Base-by-base conservation (phyloP, 2,329 filamentous ascomycete species). In the Aspergillus quadrilineatus region DNA sequence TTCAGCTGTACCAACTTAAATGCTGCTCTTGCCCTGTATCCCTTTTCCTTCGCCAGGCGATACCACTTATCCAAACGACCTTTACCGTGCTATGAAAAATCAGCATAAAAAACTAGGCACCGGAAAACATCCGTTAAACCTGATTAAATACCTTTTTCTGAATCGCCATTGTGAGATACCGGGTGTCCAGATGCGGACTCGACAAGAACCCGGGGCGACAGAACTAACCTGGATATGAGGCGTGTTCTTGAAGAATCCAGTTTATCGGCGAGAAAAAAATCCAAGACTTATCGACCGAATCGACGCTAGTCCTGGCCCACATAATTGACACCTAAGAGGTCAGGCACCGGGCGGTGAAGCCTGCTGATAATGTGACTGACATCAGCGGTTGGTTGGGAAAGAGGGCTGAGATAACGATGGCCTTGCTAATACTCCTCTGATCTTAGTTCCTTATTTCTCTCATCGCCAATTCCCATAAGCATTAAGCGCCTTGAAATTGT, bases 51-150 rank as follows among this genome's bases (percentile, higher is more conserved):
- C 60, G 94, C 94, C 69, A 97, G 87, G 73, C 92, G 93, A 79
- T 97, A 99, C 90, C 92, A 97, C 78, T 97, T 97, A 78, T 99
- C 94, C 69, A 97, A 83, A 85, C 93, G 92, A 76, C 93, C 93
- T 80, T 97, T 97, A 79, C 92, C 93, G 79, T 96, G 89, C 84
- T 84, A 64, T 55, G 58, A 53, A 56, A 17, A 45, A 63, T 74
- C 55, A 78, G 67, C 70, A 17, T 37, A 39, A 45, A 48, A 10
- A 45, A 17, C 17, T 17, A n/a, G n/a, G n/a, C n/a, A 17, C 17
- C 17, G 17, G 17, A 17, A 17, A 17, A 17, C 17, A 17, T 17
- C 17, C 3, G 34, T 17, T 50, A 54, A 48, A 44, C 57, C 32
- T 63, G 48, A 50, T 57, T 57, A 26, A 14, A 45, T 64, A 82